Evolutionary conservation across 2,329 filamentous ascomycete species (phyloP).

Genomic region (Chrysoporthe puriensis): DNA sequence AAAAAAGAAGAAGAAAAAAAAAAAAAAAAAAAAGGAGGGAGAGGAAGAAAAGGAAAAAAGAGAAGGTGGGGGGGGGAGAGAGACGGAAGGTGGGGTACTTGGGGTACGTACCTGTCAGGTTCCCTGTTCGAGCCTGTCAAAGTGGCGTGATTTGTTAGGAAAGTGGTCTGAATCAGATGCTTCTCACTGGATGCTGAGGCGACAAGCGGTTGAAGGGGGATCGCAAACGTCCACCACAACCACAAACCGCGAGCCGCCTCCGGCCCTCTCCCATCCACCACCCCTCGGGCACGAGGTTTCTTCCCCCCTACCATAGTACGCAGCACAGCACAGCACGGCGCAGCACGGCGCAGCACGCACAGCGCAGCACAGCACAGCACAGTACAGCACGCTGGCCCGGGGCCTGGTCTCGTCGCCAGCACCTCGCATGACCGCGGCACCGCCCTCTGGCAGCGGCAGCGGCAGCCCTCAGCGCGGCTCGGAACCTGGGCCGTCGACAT

Average conservation of each 20-base stretch:
- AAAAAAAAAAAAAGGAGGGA: not conserved
- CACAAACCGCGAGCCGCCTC: not conserved
- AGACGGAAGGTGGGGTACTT: not conserved
- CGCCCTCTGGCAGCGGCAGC: not conserved
- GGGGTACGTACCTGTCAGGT: conserved; percentile 3
- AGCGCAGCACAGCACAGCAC: not conserved
- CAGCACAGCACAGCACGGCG: not conserved
- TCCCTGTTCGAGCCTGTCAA: conserved; percentile 17
- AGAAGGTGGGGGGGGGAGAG: not conserved
- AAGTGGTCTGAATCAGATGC: conserved; percentile 21
- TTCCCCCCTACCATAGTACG: not conserved
- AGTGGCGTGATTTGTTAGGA: conserved; percentile 21
- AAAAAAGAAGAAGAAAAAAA: not conserved
- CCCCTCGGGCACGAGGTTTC: not conserved
- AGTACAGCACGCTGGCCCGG: not conserved
- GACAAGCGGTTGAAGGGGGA: not conserved
- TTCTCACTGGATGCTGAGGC: conserved; percentile 7
- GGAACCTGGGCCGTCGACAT: not conserved
- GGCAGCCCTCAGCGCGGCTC: not conserved
- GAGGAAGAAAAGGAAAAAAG: not conserved
- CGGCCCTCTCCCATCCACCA: not conserved
- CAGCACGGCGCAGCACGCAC: not conserved
- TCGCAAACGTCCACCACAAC: conserved; percentile 5
- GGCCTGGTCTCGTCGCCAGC: no score
- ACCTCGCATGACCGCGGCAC: not conserved